Evolutionary conservation across 1,284 basidiomycete species (phyloP).

Genomic region (Sphagnurus paluster): DNA sequence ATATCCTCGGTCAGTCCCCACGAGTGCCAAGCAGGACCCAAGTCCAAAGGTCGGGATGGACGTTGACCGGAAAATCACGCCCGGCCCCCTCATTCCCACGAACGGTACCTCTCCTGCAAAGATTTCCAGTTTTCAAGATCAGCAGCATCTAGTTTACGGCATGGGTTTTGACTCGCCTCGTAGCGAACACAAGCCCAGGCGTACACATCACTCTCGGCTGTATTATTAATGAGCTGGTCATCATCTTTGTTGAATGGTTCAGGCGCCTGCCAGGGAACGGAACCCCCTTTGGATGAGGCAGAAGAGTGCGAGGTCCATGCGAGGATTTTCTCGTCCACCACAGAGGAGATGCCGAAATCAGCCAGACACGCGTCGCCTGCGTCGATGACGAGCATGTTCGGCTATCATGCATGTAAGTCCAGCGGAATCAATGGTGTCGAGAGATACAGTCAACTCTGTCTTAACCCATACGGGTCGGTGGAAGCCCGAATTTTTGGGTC

Average conservation of each 20-base stretch:
- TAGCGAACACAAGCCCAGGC: constrained; percentile 17
- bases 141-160: neutral
- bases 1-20: constrained; percentile 5
- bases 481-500: no score
- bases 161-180: constrained; percentile 1
- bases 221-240: constrained; percentile 2
- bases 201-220: constrained; percentile 19
- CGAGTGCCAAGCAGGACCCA: constrained; percentile 2
- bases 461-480: no score
- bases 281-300: constrained; percentile 9
- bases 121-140: constrained; percentile 1
- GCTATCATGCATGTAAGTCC: constrained; percentile 5
- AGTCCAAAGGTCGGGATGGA: constrained; percentile 7
- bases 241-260: constrained; percentile 14
- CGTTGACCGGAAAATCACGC: constrained; percentile 6
- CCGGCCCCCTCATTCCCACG: constrained; percentile 5
- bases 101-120: constrained; percentile 11
- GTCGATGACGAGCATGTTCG: constrained; percentile 20
- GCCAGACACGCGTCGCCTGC: constrained; percentile 18
- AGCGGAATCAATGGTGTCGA: no score
- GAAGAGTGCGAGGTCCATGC: constrained; percentile 9
- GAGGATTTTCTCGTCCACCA: constrained; percentile 4
- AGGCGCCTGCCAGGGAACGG: constrained; percentile 18
- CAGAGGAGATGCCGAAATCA: constrained; percentile 21
- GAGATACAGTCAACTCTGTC: no score